Evolutionary conservation across 2,329 filamentous ascomycete genomes (phyloP).

Genomic region (Cercospora citrullina): DNA sequence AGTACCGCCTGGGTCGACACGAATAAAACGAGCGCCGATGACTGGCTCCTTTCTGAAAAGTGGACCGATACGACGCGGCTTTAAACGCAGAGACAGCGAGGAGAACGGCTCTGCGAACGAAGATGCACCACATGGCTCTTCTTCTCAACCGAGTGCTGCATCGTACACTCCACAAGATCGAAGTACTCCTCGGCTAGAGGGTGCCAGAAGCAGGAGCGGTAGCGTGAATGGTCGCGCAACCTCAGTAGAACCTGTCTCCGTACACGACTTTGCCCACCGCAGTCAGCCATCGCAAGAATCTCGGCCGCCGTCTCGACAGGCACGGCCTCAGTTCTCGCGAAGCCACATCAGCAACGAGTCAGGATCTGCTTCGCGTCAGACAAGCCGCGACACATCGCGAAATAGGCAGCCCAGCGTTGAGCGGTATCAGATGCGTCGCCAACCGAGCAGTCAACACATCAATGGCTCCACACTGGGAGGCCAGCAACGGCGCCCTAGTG

Average conservation of each 20-base stretch:
- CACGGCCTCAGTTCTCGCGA: slow-evolving; percentile 29
- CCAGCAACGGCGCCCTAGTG: slow-evolving; percentile 29
- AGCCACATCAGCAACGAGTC: slow-evolving; percentile 34
- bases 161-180: slow-evolving; percentile 33
- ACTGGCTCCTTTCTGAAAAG: slow-evolving; percentile 77
- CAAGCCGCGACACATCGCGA: slow-evolving; percentile 31
- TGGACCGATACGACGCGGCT: slow-evolving; percentile 68
- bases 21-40: slow-evolving; percentile 74
- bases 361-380: slow-evolving; percentile 34
- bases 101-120: slow-evolving; percentile 46
- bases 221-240: slow-evolving; percentile 37
- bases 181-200: slow-evolving; percentile 30
- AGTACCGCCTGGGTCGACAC: slow-evolving; percentile 70
- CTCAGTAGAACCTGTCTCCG: slow-evolving; percentile 38
- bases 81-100: slow-evolving; percentile 58
- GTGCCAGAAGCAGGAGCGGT: slow-evolving; percentile 33
- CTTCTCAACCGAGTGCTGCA: slow-evolving; percentile 32
- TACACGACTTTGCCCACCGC: slow-evolving; percentile 39
- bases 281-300: slow-evolving; percentile 30
- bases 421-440: slow-evolving; percentile 28
- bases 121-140: slow-evolving; percentile 35
- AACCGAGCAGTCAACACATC: slow-evolving; percentile 30
- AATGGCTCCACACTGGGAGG: slow-evolving; percentile 11
- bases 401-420: slow-evolving; percentile 38
- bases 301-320: slow-evolving; percentile 32